Percentiles rank a stretch among this genome's conserved stretches.
Conservation (phyloP, 192 early-diverging fungal genomes). For the Podila clonocystis region DNA sequence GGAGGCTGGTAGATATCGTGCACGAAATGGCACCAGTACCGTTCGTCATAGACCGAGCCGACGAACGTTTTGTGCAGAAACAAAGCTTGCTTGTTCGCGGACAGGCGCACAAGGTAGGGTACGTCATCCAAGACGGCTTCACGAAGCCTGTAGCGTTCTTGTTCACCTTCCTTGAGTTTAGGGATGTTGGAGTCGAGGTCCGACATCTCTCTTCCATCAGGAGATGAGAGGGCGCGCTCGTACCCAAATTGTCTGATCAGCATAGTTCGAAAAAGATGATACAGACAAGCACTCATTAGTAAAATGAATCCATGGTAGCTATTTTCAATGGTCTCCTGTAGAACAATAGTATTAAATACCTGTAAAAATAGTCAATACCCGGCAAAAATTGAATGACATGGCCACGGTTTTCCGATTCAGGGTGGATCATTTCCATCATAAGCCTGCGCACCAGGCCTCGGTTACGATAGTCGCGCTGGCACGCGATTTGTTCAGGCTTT, state of each 20-base stretch:
- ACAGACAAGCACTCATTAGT: not conserved
- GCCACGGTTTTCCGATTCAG: constrained; percentile 35
- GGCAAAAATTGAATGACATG: constrained; percentile 24
- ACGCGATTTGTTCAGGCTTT: not conserved
- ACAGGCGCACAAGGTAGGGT: constrained; percentile 12
- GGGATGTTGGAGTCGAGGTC: not conserved
- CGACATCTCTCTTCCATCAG: constrained; percentile 1
- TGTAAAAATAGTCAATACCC: constrained; percentile 35
- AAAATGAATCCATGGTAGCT: not conserved
- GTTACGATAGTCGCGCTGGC: constrained; percentile 19
- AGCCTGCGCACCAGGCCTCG: constrained; percentile 16
- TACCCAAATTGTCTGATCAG: constrained; percentile 28
- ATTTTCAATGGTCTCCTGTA: not conserved
- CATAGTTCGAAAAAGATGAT: not conserved
- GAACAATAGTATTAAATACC: constrained; percentile 4
- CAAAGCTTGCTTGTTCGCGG: not conserved
- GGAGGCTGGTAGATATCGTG: constrained; percentile 9
- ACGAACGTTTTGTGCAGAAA: not conserved
- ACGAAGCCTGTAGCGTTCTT: too few species aligned
- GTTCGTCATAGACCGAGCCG: constrained; percentile 10
- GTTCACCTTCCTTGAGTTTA: constrained; percentile 16
- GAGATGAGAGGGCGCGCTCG: constrained; percentile 17
- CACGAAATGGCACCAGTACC: constrained; percentile 33
- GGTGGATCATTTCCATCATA: constrained; percentile 33
- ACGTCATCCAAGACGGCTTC: constrained; percentile 5